Percentiles rank a stretch among this genome's conserved stretches.
These are phyloP conservation scores for Orbilia ellipsospora DNA, from an alignment of 2,329 filamentous ascomycete species.

Conservation along the genomic window DNA sequence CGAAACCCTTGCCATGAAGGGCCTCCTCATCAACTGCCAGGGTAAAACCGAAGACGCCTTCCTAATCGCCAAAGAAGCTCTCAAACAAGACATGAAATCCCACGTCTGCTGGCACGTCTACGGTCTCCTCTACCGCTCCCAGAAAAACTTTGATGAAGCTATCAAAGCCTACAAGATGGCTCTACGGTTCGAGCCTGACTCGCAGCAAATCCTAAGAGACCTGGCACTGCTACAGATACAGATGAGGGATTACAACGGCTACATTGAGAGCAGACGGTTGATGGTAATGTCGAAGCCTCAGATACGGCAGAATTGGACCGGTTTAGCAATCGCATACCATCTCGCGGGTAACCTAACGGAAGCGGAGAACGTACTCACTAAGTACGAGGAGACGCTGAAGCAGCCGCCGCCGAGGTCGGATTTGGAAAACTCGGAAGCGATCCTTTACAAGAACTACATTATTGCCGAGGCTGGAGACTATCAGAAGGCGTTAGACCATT, in stretches of 20 bases:
- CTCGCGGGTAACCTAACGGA: constrained; percentile 84
- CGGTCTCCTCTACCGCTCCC: constrained; percentile 88
- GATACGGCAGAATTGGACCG: constrained; percentile 94
- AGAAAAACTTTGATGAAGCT: constrained; percentile 98
- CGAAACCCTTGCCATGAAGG: constrained; percentile 99
- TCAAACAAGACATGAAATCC: constrained; percentile 97
- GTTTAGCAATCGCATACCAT: constrained; percentile 92
- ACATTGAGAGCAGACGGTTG: constrained; percentile 84
- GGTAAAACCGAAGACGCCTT: constrained; percentile 96
- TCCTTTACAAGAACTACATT: constrained; percentile 93
- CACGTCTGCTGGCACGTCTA: constrained; percentile 99
- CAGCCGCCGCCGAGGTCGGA: constrained; percentile 74
- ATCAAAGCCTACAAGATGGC: constrained; percentile 99
- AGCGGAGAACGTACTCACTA: constrained; percentile 89
- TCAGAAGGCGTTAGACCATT: constrained; percentile 84
- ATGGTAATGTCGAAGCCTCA: constrained; percentile 88
- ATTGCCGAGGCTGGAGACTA: constrained; percentile 90
- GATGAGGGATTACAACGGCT: constrained; percentile 94
- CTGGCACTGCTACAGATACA: constrained; percentile 92
- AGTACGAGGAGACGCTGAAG: constrained; percentile 94
- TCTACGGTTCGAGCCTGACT: constrained; percentile 91
- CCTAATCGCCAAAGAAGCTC: constrained; percentile 86
- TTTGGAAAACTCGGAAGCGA: constrained; percentile 91
- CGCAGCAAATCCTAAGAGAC: constrained; percentile 91
- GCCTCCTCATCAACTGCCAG: constrained; percentile 91